Percentiles rank a stretch among this genome's conserved stretches.
Evolutionary conservation across 768 basidiomycete species (phyloP).

Genomic region (Suillus placidus): DNA sequence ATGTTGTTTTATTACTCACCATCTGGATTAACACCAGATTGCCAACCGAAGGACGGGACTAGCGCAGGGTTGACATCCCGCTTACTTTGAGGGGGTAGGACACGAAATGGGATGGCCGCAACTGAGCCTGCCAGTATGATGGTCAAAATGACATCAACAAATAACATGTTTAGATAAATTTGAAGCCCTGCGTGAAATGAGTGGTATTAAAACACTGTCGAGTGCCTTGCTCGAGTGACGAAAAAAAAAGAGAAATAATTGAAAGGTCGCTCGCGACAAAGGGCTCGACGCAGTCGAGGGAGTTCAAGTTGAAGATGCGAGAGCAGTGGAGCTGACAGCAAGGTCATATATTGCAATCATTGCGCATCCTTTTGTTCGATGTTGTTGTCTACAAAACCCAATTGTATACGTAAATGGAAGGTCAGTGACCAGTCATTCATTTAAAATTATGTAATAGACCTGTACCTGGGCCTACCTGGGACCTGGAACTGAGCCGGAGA

Average conservation of each 20-base stretch:
- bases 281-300: conserved; percentile 10
- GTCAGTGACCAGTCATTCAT: background rate
- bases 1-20: conserved; percentile 39
- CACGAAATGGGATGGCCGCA: conserved; percentile 22
- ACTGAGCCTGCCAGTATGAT: conserved; percentile 15
- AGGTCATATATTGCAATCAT: background rate
- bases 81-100: conserved; percentile 16
- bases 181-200: background rate
- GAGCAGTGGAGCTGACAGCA: background rate
- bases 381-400: background rate
- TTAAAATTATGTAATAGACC: background rate
- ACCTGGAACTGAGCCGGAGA: background rate
- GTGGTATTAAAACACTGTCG: background rate
- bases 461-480: background rate
- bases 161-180: conserved; percentile 19
- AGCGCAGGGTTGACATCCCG: conserved; percentile 56
- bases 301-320: background rate
- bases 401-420: conserved; percentile 7
- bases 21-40: conserved; percentile 60
- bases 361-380: background rate
- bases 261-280: conserved; percentile 10
- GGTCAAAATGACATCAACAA: conserved; percentile 11
- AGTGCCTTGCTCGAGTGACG: conserved; percentile 5
- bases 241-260: background rate
- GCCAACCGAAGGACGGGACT: conserved; percentile 63